Evolutionary conservation across 805 yeast species (phyloP).

Genomic region (Wickerhamiella spandovensis): DNA sequence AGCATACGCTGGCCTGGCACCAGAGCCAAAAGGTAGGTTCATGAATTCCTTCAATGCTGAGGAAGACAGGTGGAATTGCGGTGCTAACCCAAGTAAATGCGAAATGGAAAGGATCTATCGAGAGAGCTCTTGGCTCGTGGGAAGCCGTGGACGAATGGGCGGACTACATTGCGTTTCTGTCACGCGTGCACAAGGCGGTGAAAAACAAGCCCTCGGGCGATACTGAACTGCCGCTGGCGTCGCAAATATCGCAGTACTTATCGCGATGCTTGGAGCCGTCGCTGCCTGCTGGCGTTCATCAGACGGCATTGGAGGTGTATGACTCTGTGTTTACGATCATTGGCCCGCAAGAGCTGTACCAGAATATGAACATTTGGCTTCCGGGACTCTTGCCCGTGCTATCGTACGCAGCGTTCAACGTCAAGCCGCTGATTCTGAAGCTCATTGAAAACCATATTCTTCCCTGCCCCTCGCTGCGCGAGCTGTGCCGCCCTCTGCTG

Average conservation of each 20-base stretch:
- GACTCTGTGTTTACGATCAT: slow-evolving; percentile 52
- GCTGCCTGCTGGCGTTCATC: slow-evolving; percentile 92
- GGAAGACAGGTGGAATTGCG: not conserved
- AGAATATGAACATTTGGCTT: slow-evolving; percentile 61
- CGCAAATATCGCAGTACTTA: slow-evolving; percentile 54
- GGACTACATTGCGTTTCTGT: slow-evolving; percentile 81
- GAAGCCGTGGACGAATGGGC: slow-evolving; percentile 94
- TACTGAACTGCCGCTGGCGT: slow-evolving; percentile 49
- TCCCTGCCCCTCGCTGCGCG: slow-evolving; percentile 38
- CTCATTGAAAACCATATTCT: slow-evolving; percentile 46
- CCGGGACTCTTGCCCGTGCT: slow-evolving; percentile 87
- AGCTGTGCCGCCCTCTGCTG: slow-evolving; percentile 53
- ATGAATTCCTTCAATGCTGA: not conserved
- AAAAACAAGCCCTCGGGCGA: slow-evolving; percentile 25
- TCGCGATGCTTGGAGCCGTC: slow-evolving; percentile 68
- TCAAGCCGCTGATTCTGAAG: slow-evolving; percentile 62
- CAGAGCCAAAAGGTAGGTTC: not conserved
- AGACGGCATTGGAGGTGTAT: slow-evolving; percentile 71
- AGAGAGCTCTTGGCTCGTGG: slow-evolving; percentile 58
- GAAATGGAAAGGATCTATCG: slow-evolving; percentile 35
- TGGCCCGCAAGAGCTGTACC: slow-evolving; percentile 40
- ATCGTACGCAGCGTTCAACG: slow-evolving; percentile 78
- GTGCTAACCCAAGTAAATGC: slow-evolving; percentile 12
- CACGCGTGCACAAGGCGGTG: slow-evolving; percentile 63
- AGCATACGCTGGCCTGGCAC: not conserved